Evolutionary conservation across 2,329 filamentous ascomycete species (phyloP).

Genomic region (Trichophyton rubrum): DNA sequence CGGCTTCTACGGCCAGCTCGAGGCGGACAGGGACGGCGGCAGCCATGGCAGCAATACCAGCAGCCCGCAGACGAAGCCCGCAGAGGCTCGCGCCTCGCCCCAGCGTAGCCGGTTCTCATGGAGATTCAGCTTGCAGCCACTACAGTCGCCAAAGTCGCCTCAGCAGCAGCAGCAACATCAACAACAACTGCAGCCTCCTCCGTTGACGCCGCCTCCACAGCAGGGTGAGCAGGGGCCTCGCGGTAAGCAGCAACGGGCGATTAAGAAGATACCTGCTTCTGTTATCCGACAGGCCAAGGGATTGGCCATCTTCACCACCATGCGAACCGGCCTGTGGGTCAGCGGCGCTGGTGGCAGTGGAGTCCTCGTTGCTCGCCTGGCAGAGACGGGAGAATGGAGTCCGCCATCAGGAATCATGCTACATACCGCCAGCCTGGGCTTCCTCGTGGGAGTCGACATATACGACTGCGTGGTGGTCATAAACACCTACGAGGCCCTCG

Average conservation of each 20-base stretch:
- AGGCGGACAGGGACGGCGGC: slow-evolving; percentile 35
- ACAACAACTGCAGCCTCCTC: slow-evolving; percentile 9
- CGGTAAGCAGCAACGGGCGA: slow-evolving; percentile 51
- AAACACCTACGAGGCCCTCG: slow-evolving; percentile 71
- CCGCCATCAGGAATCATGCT: slow-evolving; percentile 82
- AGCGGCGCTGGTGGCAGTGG: slow-evolving; percentile 85
- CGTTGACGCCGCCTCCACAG: too few species aligned
- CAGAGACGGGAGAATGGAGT: slow-evolving; percentile 76
- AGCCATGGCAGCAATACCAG: background rate
- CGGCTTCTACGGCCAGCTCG: slow-evolving; percentile 53
- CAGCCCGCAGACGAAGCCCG: slow-evolving; percentile 25
- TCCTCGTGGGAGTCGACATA: slow-evolving; percentile 82
- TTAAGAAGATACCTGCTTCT: slow-evolving; percentile 74
- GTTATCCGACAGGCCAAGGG: slow-evolving; percentile 84
- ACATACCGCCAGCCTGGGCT: slow-evolving; percentile 78
- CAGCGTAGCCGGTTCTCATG: slow-evolving; percentile 13
- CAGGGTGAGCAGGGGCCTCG: slow-evolving; percentile 39
- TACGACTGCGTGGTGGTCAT: slow-evolving; percentile 94
- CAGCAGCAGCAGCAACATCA: background rate
- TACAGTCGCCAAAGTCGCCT: slow-evolving; percentile 11
- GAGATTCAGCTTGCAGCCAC: background rate
- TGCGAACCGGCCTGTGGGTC: slow-evolving; percentile 85
- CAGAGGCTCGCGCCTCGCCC: background rate
- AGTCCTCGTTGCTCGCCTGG: slow-evolving; percentile 65
- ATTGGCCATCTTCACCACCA: slow-evolving; percentile 86